Conservation (phyloP, 176 grass and related monocot species). For the Urochloa ruziziensis region DNA sequence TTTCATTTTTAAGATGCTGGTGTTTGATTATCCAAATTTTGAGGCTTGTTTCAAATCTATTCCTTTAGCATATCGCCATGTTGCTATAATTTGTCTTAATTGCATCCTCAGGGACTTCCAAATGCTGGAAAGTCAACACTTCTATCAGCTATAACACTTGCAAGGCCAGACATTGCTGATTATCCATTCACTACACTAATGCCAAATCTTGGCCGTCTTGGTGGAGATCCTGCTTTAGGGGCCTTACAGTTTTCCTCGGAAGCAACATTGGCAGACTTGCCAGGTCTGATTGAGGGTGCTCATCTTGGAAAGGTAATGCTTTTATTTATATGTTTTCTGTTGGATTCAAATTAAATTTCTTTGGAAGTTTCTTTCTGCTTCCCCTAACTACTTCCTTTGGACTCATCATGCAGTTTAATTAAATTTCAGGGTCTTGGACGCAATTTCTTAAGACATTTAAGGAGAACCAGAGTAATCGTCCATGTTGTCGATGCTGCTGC, state of each 20-base stretch:
- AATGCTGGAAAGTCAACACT: constrained; percentile 99
- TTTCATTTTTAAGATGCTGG: neutral
- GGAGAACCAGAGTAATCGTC: constrained; percentile 90
- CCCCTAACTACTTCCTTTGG: neutral
- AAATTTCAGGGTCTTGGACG: constrained; percentile 84
- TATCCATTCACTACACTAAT: constrained; percentile 98
- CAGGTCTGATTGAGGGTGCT: constrained; percentile 95
- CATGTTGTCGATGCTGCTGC: constrained; percentile 94
- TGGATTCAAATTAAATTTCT: constrained; percentile 3
- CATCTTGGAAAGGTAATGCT: constrained; percentile 82
- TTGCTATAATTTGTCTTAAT: constrained; percentile 4
- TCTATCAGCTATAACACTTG: constrained; percentile 86
- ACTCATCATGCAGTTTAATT: constrained; percentile 25
- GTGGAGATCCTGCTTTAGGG: constrained; percentile 86
- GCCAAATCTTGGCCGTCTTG: constrained; percentile 96
- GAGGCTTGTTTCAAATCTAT: constrained; percentile 3
- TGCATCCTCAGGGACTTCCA: constrained; percentile 75
- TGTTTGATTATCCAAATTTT: constrained; percentile 2
- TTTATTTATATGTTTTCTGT: constrained; percentile 18
- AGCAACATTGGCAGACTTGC: constrained; percentile 95
- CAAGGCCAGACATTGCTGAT: constrained; percentile 91
- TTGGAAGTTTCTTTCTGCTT: neutral
- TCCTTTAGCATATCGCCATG: neutral
- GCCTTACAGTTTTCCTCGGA: constrained; percentile 77
- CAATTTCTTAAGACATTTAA: constrained; percentile 94